Percentiles rank a stretch among this genome's conserved stretches.
phyloP scores from a whole-genome alignment of 208 protist genomes.

The Acanthamoeba culbertsoni region DNA sequence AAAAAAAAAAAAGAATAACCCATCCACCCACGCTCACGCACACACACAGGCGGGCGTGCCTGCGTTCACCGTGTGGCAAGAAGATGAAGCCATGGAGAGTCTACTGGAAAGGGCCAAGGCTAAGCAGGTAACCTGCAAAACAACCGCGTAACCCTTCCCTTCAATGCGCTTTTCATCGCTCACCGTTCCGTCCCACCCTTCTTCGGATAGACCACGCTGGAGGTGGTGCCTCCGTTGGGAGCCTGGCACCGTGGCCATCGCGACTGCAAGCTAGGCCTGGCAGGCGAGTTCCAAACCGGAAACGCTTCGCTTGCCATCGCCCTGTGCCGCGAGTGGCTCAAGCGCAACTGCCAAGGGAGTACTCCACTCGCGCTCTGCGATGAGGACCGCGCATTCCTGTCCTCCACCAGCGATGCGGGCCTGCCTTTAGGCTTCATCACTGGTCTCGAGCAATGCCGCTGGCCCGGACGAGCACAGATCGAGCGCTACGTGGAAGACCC shows the following conservation, averaged over 20 bases:
- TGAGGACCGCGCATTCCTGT: too few relatives aligned
- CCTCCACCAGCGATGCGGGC: neutral
- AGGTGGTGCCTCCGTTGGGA: too few relatives aligned
- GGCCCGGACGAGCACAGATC: conserved; percentile 16
- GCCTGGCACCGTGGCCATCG: too few relatives aligned
- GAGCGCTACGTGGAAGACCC: neutral
- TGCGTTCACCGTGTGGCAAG: neutral
- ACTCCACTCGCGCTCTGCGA: too few relatives aligned
- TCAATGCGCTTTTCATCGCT: neutral
- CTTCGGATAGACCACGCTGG: too few relatives aligned
- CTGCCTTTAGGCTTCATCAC: neutral
- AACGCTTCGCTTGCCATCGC: conserved; percentile 43
- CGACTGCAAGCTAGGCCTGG: neutral
- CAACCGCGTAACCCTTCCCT: too few relatives aligned
- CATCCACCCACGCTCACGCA: neutral
- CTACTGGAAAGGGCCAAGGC: neutral
- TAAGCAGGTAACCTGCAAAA: too few relatives aligned
- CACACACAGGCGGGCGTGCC: neutral
- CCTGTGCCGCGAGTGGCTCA: conserved; percentile 15
- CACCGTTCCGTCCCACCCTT: too few relatives aligned
- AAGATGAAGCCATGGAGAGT: conserved; percentile 46
- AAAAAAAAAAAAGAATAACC: neutral
- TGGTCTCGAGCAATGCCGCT: neutral
- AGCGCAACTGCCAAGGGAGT: too few relatives aligned
- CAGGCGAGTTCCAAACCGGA: conserved; percentile 11